Conservation (phyloP, 345 rosid species). For the Populus pruinosa region DNA sequence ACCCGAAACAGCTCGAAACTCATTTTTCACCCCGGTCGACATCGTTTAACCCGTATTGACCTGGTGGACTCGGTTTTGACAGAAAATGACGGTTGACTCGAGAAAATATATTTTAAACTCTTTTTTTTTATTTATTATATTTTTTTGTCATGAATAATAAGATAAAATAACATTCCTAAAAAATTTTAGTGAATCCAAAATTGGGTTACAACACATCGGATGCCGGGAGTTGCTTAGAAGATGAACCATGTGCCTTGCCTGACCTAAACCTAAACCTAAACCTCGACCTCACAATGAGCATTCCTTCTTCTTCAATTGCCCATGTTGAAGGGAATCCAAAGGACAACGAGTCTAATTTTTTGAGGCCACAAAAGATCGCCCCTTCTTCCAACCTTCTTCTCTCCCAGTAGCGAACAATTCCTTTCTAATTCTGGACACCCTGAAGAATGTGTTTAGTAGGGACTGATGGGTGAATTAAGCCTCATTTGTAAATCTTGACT, state of each 20-base stretch:
- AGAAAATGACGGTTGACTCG: no score
- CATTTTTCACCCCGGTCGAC: no score
- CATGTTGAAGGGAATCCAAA: conserved; percentile 11
- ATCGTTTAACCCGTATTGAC: no score
- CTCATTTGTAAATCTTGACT: conserved; percentile 6
- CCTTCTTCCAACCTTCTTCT: conserved; percentile 34
- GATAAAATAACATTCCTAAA: no score
- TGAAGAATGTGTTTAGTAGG: neutral
- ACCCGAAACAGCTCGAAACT: no score
- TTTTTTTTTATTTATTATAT: no score
- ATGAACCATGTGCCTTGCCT: conserved; percentile 30
- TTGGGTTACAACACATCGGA: no score
- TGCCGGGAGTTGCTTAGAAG: conserved; percentile 36
- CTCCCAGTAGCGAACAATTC: conserved; percentile 14
- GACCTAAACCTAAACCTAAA: conserved; percentile 49
- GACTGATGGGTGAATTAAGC: neutral
- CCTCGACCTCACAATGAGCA: conserved; percentile 31
- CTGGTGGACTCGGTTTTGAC: no score
- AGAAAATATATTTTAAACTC: no score
- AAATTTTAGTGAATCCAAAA: no score
- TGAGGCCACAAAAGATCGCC: neutral
- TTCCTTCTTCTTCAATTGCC: conserved; percentile 9
- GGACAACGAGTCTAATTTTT: neutral
- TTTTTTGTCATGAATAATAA: no score
- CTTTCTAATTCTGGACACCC: no score